Conservation (phyloP, 2,329 filamentous ascomycete genomes). For the Alternaria infectoria region DNA sequence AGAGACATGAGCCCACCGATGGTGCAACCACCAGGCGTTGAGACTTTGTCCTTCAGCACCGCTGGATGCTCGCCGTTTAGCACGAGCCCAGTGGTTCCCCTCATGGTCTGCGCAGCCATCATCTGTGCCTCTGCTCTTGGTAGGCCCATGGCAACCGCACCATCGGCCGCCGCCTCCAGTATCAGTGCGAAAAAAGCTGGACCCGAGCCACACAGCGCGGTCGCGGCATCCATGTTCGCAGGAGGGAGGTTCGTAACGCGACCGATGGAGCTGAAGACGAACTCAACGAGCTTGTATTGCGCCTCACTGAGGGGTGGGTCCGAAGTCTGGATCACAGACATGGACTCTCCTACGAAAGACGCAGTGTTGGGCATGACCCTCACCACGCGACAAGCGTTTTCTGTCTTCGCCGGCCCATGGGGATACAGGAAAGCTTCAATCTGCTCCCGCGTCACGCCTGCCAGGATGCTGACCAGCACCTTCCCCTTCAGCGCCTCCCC, state of each 20-base stretch:
- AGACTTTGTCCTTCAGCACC: constrained; percentile 76
- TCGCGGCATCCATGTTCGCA: constrained; percentile 73
- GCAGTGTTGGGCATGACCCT: constrained; percentile 88
- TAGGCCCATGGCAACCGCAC: constrained; percentile 79
- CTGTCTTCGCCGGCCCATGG: constrained; percentile 53
- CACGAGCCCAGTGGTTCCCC: constrained; percentile 72
- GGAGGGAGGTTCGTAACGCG: constrained; percentile 72
- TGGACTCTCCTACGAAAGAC: constrained; percentile 76
- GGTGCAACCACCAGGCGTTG: constrained; percentile 77
- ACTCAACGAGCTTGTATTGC: constrained; percentile 67
- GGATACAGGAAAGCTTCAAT: constrained; percentile 69
- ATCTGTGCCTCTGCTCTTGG: constrained; percentile 73
- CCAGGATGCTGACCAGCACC: constrained; percentile 80
- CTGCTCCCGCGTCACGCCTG: constrained; percentile 74
- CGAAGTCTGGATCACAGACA: constrained; percentile 75
- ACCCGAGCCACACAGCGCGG: constrained; percentile 75
- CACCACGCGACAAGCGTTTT: constrained; percentile 68
- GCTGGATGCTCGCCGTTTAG: constrained; percentile 77
- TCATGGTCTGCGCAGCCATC: constrained; percentile 82
- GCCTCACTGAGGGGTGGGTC: constrained; percentile 63
- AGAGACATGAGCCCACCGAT: constrained; percentile 75
- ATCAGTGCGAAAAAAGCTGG: constrained; percentile 79
- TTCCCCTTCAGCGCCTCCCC: constrained; percentile 76
- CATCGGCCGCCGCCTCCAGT: constrained; percentile 77
- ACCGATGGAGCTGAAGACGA: constrained; percentile 79